Conservation (phyloP, 2,329 filamentous ascomycete genomes). For the Pseudogymnoascus sp. region DNA sequence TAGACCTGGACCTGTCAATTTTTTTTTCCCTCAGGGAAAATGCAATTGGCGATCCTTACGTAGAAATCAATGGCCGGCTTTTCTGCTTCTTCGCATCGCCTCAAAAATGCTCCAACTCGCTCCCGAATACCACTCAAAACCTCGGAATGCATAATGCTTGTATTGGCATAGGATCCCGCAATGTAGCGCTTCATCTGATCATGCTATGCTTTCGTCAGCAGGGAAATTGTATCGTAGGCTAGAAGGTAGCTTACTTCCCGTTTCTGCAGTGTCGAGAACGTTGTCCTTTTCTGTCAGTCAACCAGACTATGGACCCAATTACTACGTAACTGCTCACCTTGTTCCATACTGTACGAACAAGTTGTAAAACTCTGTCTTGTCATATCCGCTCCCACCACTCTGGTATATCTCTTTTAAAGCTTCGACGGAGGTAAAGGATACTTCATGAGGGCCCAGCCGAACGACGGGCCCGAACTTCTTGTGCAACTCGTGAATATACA, state of each 20-base stretch:
- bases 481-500: constrained; percentile 49
- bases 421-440: constrained; percentile 47
- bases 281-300: constrained; percentile 23
- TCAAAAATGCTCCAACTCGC: constrained; percentile 46
- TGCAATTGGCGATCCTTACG: constrained; percentile 31
- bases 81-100: constrained; percentile 39
- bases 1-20: constrained; percentile 15
- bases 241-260: constrained; percentile 17
- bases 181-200: constrained; percentile 54
- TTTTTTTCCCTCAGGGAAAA: not conserved
- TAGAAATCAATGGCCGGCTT: constrained; percentile 50
- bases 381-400: constrained; percentile 52
- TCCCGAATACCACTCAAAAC: constrained; percentile 50
- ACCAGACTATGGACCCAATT: not conserved
- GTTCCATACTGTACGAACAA: constrained; percentile 50
- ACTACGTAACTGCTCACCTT: constrained; percentile 33
- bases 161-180: constrained; percentile 61
- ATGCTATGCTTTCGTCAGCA: constrained; percentile 37
- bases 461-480: constrained; percentile 48
- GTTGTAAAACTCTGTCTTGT: constrained; percentile 58
- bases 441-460: constrained; percentile 49
- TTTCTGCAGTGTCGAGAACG: constrained; percentile 30
- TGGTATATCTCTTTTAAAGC: constrained; percentile 57
- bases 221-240: not conserved
- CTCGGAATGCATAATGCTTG: constrained; percentile 50